Conservation (phyloP, 352 stramenopile genomes). For the Globisporangium sylvaticum region DNA sequence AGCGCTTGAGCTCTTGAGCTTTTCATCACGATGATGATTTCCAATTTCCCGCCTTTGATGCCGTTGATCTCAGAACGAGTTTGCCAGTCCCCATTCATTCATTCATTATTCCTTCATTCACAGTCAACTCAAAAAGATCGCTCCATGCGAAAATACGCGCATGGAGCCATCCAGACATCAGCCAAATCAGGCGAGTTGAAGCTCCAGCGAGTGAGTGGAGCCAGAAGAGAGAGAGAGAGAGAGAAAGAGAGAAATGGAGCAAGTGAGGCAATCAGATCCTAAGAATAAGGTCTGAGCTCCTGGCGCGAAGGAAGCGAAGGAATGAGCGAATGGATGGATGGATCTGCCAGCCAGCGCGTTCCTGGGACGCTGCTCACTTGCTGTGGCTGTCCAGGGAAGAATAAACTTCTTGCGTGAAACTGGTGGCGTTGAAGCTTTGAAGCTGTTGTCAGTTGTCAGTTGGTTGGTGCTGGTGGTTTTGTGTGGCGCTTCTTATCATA, state of each 20-base stretch:
- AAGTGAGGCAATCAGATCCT: neutral
- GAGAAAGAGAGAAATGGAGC: neutral
- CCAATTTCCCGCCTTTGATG: neutral
- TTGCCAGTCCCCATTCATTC: neutral
- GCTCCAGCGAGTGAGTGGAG: neutral
- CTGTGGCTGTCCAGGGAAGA: neutral
- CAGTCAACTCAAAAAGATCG: neutral
- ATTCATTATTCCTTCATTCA: neutral
- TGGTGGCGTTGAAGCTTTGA: too few relatives aligned
- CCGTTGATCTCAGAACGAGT: neutral
- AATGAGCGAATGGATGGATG: neutral
- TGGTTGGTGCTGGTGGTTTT: too few relatives aligned
- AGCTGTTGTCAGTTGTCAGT: too few relatives aligned
- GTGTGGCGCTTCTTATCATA: too few relatives aligned
- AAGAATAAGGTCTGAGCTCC: neutral
- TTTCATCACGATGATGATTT: neutral
- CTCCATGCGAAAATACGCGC: neutral
- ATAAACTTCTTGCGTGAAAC: too few relatives aligned
- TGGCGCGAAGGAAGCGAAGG: neutral
- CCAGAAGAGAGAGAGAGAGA: neutral
- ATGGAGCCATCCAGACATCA: neutral
- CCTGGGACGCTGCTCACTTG: neutral
- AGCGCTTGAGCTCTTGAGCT: neutral
- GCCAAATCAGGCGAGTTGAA: constrained; percentile 2
- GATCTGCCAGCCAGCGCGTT: neutral